These are phyloP conservation scores for Cercospora sp. DNA, from an alignment of 2,329 filamentous ascomycete species.

Conservation along the genomic window DNA sequence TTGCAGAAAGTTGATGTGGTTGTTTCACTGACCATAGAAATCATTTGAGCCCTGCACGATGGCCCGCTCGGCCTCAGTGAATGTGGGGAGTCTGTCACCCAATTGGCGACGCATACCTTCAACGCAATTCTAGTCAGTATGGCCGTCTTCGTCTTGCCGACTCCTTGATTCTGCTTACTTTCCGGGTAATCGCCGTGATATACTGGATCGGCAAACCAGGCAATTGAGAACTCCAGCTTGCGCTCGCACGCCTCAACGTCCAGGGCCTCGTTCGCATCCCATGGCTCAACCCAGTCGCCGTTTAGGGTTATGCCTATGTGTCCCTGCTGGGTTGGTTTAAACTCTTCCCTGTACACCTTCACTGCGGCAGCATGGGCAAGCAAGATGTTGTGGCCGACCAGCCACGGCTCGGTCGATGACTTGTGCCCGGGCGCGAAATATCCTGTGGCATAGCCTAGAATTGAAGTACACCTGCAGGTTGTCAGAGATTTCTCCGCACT, in stretches of 20 bases:
- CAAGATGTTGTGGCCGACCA: slow-evolving; percentile 76
- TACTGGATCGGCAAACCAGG: slow-evolving; percentile 85
- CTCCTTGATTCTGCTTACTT: slow-evolving; percentile 44
- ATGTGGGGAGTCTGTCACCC: slow-evolving; percentile 72
- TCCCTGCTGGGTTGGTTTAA: slow-evolving; percentile 69
- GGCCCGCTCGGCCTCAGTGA: slow-evolving; percentile 68
- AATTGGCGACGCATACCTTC: slow-evolving; percentile 71
- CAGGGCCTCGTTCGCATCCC: slow-evolving; percentile 71
- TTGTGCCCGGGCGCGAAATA: slow-evolving; percentile 80
- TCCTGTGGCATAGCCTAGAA: slow-evolving; percentile 76
- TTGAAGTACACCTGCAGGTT: slow-evolving; percentile 34
- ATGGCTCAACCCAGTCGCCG: slow-evolving; percentile 70
- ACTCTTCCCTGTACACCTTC: slow-evolving; percentile 79
- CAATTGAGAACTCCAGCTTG: slow-evolving; percentile 84
- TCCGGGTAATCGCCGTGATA: slow-evolving; percentile 82
- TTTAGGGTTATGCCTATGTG: slow-evolving; percentile 88
- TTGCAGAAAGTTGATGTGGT: slow-evolving; percentile 11
- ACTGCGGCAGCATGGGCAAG: slow-evolving; percentile 78
- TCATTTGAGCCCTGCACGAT: slow-evolving; percentile 86
- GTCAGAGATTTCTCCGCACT: slow-evolving; percentile 4
- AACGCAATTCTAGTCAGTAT: slow-evolving; percentile 11
- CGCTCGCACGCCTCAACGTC: slow-evolving; percentile 76
- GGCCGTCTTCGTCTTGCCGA: neutral
- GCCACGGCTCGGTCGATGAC: slow-evolving; percentile 76
- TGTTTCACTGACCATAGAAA: slow-evolving; percentile 66